Conservation (phyloP, 2,329 filamentous ascomycete species). For the Pseudocercospora musae region DNA sequence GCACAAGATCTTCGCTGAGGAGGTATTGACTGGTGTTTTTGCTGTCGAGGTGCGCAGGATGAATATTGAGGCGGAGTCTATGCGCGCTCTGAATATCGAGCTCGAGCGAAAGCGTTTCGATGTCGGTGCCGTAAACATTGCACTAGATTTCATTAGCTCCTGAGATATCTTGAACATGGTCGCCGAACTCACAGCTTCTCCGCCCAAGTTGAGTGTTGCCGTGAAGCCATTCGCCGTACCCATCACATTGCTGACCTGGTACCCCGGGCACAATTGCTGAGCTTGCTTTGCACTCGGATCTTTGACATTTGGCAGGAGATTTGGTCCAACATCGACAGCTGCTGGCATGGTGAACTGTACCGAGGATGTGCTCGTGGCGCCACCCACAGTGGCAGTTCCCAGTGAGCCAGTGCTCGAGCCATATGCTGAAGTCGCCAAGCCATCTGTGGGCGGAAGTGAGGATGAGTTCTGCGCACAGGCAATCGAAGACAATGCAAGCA, state of each 20-base stretch:
- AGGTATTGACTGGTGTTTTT: constrained; percentile 49
- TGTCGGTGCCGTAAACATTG: constrained; percentile 74
- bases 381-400: constrained; percentile 29
- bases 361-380: constrained; percentile 30
- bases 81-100: constrained; percentile 55
- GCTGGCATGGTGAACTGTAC: constrained; percentile 35
- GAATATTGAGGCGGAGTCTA: constrained; percentile 67
- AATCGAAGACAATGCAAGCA: constrained; percentile 24
- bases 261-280: constrained; percentile 58
- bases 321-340: constrained; percentile 32
- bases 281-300: constrained; percentile 63
- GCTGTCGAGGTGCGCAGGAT: constrained; percentile 57
- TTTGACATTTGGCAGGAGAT: constrained; percentile 58
- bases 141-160: constrained; percentile 40
- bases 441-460: constrained; percentile 19
- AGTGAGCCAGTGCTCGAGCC: constrained; percentile 18
- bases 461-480: constrained; percentile 24
- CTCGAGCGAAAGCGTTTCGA: constrained; percentile 62
- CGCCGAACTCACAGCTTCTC: constrained; percentile 38
- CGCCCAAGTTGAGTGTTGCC: constrained; percentile 52
- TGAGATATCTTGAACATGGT: background rate
- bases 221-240: constrained; percentile 48
- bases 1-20: constrained; percentile 61
- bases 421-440: constrained; percentile 17
- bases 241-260: constrained; percentile 52